Evolutionary conservation across 805 yeast genomes (phyloP).

Genomic region (Sungouiella blattae): DNA sequence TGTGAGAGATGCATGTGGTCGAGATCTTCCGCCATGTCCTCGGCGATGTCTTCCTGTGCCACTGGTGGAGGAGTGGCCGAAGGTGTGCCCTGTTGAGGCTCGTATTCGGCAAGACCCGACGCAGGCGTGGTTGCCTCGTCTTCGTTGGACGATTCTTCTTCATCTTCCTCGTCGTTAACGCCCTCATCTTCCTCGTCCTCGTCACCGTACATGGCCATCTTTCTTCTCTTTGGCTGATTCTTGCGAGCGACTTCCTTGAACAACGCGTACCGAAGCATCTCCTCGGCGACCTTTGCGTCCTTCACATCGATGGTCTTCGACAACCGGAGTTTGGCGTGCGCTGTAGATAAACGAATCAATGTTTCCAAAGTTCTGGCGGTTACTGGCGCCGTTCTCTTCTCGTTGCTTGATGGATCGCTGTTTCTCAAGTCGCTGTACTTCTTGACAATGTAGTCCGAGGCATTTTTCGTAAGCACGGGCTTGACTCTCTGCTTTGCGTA

Average conservation of each 20-base stretch:
- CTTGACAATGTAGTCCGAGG: constrained; percentile 75
- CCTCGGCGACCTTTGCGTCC: constrained; percentile 87
- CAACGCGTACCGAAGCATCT: constrained; percentile 77
- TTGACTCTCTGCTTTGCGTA: constrained; percentile 85
- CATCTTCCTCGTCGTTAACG: constrained; percentile 28
- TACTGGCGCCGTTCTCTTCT: constrained; percentile 84
- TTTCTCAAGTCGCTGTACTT: constrained; percentile 82
- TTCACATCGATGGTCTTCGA: constrained; percentile 66
- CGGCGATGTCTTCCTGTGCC: constrained; percentile 9
- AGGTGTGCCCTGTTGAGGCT: constrained; percentile 9
- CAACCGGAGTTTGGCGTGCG: constrained; percentile 94
- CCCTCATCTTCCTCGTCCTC: constrained; percentile 32
- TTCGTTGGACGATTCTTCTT: constrained; percentile 10
- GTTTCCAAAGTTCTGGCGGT: constrained; percentile 99
- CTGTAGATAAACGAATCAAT: constrained; percentile 87
- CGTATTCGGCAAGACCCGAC: neutral
- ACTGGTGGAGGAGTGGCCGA: constrained; percentile 4
- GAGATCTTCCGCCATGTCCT: constrained; percentile 17
- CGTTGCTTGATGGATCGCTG: constrained; percentile 50
- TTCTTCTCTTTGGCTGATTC: constrained; percentile 28
- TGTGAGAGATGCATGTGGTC: constrained; percentile 28
- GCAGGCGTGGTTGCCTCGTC: constrained; percentile 12
- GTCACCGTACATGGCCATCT: constrained; percentile 8
- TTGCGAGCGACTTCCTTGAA: constrained; percentile 64
- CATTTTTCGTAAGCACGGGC: constrained; percentile 75